A percentile compares a stretch with the other conserved stretches of the same genome.
phyloP scores from a whole-genome alignment of 176 grass and related monocot species.

The Cocos nucifera region DNA sequence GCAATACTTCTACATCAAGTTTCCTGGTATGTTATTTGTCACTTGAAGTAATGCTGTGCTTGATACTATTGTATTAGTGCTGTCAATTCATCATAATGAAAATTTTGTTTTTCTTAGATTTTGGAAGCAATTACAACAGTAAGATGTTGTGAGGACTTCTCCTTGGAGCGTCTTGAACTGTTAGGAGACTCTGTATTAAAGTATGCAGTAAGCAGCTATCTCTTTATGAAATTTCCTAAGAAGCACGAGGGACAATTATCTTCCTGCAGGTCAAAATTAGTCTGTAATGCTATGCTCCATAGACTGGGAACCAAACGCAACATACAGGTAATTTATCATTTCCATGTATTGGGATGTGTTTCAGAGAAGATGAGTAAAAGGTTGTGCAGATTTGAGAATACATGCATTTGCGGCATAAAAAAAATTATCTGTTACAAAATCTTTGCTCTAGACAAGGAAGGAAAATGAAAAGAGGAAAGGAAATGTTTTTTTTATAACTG shows the following conservation, averaged over 20 bases:
- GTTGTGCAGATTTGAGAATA: neutral
- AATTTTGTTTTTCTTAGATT: constrained; percentile 41
- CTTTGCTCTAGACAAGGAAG: no score
- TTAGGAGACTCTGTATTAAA: constrained; percentile 86
- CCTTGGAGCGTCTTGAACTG: constrained; percentile 82
- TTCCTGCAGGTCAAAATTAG: constrained; percentile 37
- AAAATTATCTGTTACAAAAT: no score
- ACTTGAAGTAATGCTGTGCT: neutral
- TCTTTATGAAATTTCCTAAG: constrained; percentile 69
- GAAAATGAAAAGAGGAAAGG: no score
- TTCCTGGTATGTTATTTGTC: constrained; percentile 37
- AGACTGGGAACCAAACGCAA: constrained; percentile 48
- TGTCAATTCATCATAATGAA: constrained; percentile 19
- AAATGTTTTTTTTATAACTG: no score
- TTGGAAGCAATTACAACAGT: constrained; percentile 77
- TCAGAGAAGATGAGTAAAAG: neutral
- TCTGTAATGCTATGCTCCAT: constrained; percentile 82
- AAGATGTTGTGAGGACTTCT: constrained; percentile 87
- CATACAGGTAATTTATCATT: constrained; percentile 52
- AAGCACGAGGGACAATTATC: constrained; percentile 68
- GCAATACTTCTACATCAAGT: constrained; percentile 43
- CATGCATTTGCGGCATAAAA: no score
- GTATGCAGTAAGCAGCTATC: constrained; percentile 60
- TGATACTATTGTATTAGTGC: constrained; percentile 17
- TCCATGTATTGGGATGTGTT: neutral